A percentile compares a stretch with the other conserved stretches of the same genome.
phyloP scores from a whole-genome alignment of 768 basidiomycete genomes.

The Imleria badia region DNA sequence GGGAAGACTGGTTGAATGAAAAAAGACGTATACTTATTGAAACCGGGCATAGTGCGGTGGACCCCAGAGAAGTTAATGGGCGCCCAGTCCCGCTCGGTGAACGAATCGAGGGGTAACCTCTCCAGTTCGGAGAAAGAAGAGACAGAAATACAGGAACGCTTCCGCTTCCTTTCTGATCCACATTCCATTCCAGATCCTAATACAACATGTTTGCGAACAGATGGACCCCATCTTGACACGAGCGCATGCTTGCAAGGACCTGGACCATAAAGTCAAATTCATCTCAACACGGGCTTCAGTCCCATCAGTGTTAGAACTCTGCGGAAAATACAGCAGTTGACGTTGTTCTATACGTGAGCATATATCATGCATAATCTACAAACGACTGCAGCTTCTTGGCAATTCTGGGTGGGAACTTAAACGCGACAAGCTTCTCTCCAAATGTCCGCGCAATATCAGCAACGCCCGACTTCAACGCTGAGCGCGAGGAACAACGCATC shows the following conservation, averaged over 20 bases:
- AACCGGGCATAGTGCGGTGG: neutral
- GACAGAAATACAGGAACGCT: neutral
- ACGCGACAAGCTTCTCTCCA: slow-evolving; percentile 69
- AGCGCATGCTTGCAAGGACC: neutral
- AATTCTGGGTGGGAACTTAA: slow-evolving; percentile 71
- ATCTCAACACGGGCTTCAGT: neutral
- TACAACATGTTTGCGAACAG: too few relatives aligned
- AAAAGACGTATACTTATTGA: neutral
- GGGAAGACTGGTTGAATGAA: neutral
- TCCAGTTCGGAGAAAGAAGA: neutral
- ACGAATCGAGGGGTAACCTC: neutral
- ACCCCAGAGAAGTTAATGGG: neutral
- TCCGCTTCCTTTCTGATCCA: neutral
- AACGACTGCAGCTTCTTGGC: slow-evolving; percentile 70
- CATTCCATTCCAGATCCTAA: neutral
- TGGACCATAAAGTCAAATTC: neutral
- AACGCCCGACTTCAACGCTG: slow-evolving; percentile 64
- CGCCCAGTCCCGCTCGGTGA: neutral
- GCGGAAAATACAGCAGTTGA: neutral
- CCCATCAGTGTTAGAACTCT: neutral
- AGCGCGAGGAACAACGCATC: neutral
- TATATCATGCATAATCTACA: slow-evolving; percentile 52
- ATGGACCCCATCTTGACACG: neutral
- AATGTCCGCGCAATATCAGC: slow-evolving; percentile 69
- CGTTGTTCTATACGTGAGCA: neutral